A percentile compares a stretch with the other conserved stretches of the same genome.
phyloP scores from a whole-genome alignment of 164 flowering plant genomes.

The Piper longum region DNA sequence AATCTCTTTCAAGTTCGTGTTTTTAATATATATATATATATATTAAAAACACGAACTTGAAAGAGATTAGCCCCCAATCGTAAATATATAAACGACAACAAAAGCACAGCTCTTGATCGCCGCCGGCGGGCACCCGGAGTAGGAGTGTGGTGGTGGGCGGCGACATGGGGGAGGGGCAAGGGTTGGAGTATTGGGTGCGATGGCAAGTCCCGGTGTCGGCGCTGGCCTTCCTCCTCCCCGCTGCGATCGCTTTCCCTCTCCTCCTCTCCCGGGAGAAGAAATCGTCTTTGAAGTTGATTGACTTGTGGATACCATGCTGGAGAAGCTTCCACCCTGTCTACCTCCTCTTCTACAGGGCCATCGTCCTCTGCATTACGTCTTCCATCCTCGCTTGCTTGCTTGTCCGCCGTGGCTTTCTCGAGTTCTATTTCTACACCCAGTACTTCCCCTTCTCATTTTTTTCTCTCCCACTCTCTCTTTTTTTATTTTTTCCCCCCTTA shows the following conservation, averaged over 20 bases:
- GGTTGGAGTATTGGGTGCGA: conserved; percentile 5
- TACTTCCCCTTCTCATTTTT: not conserved
- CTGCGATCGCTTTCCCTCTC: not conserved
- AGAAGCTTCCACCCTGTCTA: not conserved
- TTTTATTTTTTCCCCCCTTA: not conserved
- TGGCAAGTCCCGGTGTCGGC: conserved; percentile 6
- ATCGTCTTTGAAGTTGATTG: not conserved
- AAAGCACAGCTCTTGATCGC: not conserved
- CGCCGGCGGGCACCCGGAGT: not conserved
- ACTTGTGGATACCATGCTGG: conserved; percentile 4
- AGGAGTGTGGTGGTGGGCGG: not conserved
- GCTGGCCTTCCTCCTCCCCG: conserved; percentile 1
- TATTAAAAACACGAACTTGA: not conserved
- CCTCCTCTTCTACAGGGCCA: not conserved
- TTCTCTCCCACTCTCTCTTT: not conserved
- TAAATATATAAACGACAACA: not conserved
- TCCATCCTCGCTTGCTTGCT: not conserved
- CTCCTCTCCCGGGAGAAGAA: not conserved
- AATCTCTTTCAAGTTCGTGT: too few relatives aligned
- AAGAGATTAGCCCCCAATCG: not conserved
- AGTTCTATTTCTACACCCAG: conserved; percentile 6
- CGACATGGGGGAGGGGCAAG: not conserved
- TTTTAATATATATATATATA: too few relatives aligned
- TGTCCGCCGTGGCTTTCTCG: not conserved
- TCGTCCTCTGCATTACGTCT: not conserved